Conservation (phyloP, 2,329 filamentous ascomycete species). For the Huntiella decipiens region DNA sequence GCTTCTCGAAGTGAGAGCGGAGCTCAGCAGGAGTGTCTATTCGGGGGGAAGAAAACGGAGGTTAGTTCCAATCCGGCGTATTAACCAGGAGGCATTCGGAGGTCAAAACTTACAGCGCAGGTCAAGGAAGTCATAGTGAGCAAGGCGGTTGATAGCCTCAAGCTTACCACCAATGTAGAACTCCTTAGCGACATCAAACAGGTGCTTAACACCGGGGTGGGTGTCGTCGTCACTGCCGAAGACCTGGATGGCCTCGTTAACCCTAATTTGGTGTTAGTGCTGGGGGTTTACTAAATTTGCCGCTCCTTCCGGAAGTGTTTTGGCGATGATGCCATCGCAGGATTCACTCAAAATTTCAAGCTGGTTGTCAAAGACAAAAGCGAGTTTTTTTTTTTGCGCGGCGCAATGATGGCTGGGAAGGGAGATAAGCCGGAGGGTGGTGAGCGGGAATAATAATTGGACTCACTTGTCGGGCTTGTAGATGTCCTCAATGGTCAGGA, state of each 20-base stretch:
- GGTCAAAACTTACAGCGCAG: slow-evolving; percentile 52
- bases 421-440: neutral
- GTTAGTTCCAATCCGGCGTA: neutral
- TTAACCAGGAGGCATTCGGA: neutral
- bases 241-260: slow-evolving; percentile 78
- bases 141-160: slow-evolving; percentile 81
- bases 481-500: slow-evolving; percentile 86
- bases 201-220: slow-evolving; percentile 83
- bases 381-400: neutral
- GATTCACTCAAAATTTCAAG: slow-evolving; percentile 8
- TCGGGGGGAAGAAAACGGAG: slow-evolving; percentile 10
- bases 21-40: slow-evolving; percentile 82
- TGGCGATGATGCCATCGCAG: slow-evolving; percentile 11
- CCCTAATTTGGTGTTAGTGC: slow-evolving; percentile 27
- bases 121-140: slow-evolving; percentile 98
- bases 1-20: slow-evolving; percentile 94
- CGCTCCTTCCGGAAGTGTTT: slow-evolving; percentile 3
- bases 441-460: neutral
- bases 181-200: slow-evolving; percentile 62
- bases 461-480: slow-evolving; percentile 83
- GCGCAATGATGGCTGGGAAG: neutral
- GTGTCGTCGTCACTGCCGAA: slow-evolving; percentile 81
- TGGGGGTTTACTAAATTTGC: neutral
- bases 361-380: neutral
- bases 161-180: slow-evolving; percentile 93